phyloP scores from a whole-genome alignment of 805 yeast species.

The Blastobotrys parvus region DNA sequence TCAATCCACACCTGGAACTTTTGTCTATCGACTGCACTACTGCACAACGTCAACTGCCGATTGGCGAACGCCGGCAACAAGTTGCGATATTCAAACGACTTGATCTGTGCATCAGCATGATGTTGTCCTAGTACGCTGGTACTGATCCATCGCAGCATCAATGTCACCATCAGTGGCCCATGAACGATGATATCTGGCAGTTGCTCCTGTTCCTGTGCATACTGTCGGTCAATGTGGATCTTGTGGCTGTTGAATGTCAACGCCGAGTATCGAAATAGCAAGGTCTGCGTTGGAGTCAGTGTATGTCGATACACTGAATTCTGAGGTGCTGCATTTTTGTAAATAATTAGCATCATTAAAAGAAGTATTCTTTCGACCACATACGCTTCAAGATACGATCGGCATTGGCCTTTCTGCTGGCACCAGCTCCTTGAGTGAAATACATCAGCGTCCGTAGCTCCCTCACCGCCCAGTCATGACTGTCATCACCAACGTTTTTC shows the following conservation, averaged over 20 bases:
- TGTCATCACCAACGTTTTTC: slow-evolving; percentile 17
- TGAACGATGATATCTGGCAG: slow-evolving; percentile 60
- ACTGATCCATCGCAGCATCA: slow-evolving; percentile 47
- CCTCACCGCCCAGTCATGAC: slow-evolving; percentile 24
- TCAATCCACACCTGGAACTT: slow-evolving; percentile 25
- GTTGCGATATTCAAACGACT: slow-evolving; percentile 41
- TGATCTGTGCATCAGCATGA: slow-evolving; percentile 17
- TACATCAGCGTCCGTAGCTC: slow-evolving; percentile 61
- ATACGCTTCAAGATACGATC: slow-evolving; percentile 17
- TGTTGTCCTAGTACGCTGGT: slow-evolving; percentile 13
- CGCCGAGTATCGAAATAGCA: slow-evolving; percentile 59
- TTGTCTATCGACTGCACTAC: slow-evolving; percentile 21
- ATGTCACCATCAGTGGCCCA: slow-evolving; percentile 69
- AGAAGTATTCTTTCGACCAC: no score
- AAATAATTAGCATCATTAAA: background rate
- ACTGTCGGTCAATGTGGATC: slow-evolving; percentile 63
- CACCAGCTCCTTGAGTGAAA: slow-evolving; percentile 35
- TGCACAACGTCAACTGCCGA: slow-evolving; percentile 24
- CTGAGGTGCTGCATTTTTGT: background rate
- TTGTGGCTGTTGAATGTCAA: slow-evolving; percentile 76
- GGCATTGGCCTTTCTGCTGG: no score
- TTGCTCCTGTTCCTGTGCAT: slow-evolving; percentile 47
- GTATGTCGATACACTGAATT: slow-evolving; percentile 17
- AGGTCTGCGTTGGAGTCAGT: slow-evolving; percentile 34
- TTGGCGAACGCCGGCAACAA: slow-evolving; percentile 41